Evolutionary conservation across 2,329 filamentous ascomycete species (phyloP).

Genomic region (Pseudogymnoascus sp.): DNA sequence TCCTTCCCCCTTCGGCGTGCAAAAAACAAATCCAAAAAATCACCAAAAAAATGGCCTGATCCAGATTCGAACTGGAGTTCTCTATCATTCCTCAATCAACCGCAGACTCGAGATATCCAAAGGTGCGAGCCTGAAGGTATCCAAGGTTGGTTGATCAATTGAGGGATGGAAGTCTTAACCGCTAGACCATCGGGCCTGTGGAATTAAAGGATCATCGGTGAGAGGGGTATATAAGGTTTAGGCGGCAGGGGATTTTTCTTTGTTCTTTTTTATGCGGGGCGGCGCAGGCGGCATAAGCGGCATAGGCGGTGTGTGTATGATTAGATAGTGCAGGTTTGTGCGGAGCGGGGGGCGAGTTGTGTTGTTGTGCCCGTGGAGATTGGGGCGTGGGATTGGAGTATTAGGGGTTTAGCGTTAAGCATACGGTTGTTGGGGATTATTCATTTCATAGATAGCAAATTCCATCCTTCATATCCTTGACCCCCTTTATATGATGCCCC

Average conservation of each 20-base stretch:
- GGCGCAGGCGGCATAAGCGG: not conserved
- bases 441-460: not conserved
- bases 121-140: not conserved
- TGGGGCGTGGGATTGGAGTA: not conserved
- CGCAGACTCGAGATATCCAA: not conserved
- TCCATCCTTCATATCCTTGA: not conserved
- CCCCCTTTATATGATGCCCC: not conserved
- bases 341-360: not conserved
- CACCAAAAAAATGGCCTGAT: not conserved
- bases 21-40: not conserved
- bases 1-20: not conserved
- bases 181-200: not conserved
- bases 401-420: not conserved
- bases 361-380: not conserved
- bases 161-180: constrained; percentile 1
- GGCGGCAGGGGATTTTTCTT: not conserved
- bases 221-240: not conserved
- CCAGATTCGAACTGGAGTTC: constrained; percentile 2
- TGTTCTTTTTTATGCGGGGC: not conserved
- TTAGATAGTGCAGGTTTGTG: not conserved
- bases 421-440: not conserved
- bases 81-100: not conserved
- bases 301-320: not conserved
- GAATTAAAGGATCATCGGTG: not conserved
- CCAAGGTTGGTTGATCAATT: not conserved